These are phyloP conservation scores for Pulveroboletus sp. DNA, from an alignment of 768 basidiomycete species.

Conservation along the genomic window DNA sequence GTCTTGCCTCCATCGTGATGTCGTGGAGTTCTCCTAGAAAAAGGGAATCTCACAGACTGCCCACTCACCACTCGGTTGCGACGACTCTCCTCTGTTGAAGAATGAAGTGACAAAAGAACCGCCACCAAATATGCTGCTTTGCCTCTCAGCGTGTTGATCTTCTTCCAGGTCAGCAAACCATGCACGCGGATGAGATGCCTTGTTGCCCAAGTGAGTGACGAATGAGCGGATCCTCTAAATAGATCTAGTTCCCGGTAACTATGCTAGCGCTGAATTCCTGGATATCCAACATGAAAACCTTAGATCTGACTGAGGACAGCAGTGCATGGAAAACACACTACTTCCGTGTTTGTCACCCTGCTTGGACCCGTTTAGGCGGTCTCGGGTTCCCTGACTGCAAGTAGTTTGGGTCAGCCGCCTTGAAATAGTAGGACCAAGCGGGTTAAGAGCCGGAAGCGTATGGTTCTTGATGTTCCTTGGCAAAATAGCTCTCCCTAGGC, in stretches of 20 bases:
- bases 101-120: slow-evolving; percentile 58
- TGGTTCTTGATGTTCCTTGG: neutral
- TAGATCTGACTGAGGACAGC: slow-evolving; percentile 51
- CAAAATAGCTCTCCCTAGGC: no score
- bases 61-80: slow-evolving; percentile 76
- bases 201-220: slow-evolving; percentile 76
- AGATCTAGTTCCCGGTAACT: neutral
- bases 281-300: slow-evolving; percentile 52
- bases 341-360: slow-evolving; percentile 62
- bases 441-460: neutral
- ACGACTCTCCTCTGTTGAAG: slow-evolving; percentile 59
- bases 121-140: slow-evolving; percentile 56
- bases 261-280: neutral
- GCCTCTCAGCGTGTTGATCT: slow-evolving; percentile 65
- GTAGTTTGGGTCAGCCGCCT: slow-evolving; percentile 9
- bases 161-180: slow-evolving; percentile 68
- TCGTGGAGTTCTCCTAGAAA: slow-evolving; percentile 11
- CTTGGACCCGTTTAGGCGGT: slow-evolving; percentile 58
- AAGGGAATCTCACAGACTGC: slow-evolving; percentile 71
- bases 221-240: slow-evolving; percentile 53
- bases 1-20: no score
- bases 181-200: slow-evolving; percentile 35
- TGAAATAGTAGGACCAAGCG: slow-evolving; percentile 1
- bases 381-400: slow-evolving; percentile 60
- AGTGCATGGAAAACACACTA: slow-evolving; percentile 51